A percentile compares a stretch with the other conserved stretches of the same genome.
Conservation (phyloP, 768 basidiomycete species). For the Lactarius hengduanensis region DNA sequence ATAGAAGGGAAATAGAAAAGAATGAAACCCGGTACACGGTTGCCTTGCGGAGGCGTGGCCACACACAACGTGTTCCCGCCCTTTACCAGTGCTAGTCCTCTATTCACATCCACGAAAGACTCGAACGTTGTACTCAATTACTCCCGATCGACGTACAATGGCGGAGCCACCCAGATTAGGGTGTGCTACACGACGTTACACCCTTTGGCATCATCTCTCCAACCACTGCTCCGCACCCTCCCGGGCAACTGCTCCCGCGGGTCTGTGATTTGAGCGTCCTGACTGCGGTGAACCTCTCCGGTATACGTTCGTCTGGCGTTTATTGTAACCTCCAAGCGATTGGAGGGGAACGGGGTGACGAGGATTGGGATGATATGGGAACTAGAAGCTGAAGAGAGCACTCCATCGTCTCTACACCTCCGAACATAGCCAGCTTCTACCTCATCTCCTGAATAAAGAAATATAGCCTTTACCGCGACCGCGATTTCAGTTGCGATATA, state of each 20-base stretch:
- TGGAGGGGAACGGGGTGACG: constrained; percentile 57
- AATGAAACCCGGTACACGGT: constrained; percentile 14
- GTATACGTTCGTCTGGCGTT: constrained; percentile 54
- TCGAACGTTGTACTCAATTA: constrained; percentile 66
- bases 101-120: constrained; percentile 54
- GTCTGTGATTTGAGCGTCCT: constrained; percentile 71
- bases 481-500: neutral
- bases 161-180: constrained; percentile 55
- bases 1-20: constrained; percentile 14
- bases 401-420: neutral
- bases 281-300: constrained; percentile 41
- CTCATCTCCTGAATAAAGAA: neutral
- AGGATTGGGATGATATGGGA: constrained; percentile 82
- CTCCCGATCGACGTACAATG: constrained; percentile 33
- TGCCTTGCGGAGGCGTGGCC: constrained; percentile 25
- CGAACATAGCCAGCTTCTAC: neutral
- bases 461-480: neutral
- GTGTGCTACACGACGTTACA: constrained; percentile 46
- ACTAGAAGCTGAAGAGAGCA: constrained; percentile 47
- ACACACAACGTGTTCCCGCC: constrained; percentile 5
- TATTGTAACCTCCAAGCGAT: constrained; percentile 50
- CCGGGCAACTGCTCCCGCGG: constrained; percentile 38
- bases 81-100: neutral
- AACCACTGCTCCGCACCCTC: constrained; percentile 71
- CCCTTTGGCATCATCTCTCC: constrained; percentile 69